Conservation (phyloP, 805 yeast genomes). For the Candida insectorum region DNA sequence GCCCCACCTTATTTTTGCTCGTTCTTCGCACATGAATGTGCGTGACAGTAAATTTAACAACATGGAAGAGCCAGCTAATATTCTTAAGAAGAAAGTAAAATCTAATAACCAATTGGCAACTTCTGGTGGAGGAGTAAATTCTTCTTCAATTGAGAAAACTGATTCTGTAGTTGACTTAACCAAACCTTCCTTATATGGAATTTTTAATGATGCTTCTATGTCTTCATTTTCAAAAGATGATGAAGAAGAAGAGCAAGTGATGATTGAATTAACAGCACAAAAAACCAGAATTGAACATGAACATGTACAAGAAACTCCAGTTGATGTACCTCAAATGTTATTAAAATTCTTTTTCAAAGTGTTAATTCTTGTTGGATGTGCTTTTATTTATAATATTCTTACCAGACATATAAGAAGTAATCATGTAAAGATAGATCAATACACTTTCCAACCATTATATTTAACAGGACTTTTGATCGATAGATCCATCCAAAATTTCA, state of each 20-base stretch:
- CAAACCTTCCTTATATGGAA: slow-evolving; percentile 48
- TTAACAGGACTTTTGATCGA: slow-evolving; percentile 28
- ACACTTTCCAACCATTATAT: slow-evolving; percentile 41
- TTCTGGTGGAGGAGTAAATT: too few relatives aligned
- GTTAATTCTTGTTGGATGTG: slow-evolving; percentile 37
- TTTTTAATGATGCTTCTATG: slow-evolving; percentile 45
- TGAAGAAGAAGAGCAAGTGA: slow-evolving; percentile 12
- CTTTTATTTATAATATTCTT: slow-evolving; percentile 52
- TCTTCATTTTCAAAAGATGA: slow-evolving; percentile 30
- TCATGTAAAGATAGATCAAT: slow-evolving; percentile 37
- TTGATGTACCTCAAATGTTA: slow-evolving; percentile 1
- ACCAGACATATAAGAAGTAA: slow-evolving; percentile 50
- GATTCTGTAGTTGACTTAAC: slow-evolving; percentile 47
- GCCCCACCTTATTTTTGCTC: too few relatives aligned
- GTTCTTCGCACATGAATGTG: too few relatives aligned
- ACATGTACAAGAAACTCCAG: neutral
- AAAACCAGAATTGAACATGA: slow-evolving; percentile 3
- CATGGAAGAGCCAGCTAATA: too few relatives aligned
- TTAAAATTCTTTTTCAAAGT: slow-evolving; percentile 15
- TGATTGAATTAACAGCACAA: slow-evolving; percentile 4
- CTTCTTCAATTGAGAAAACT: slow-evolving; percentile 29
- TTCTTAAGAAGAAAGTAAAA: too few relatives aligned
- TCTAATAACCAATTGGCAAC: too few relatives aligned
- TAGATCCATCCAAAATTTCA: slow-evolving; percentile 22
- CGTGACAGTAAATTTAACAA: too few relatives aligned